phyloP scores from a whole-genome alignment of 2,329 filamentous ascomycete genomes.

The Aotearoamyces nothofagi region DNA sequence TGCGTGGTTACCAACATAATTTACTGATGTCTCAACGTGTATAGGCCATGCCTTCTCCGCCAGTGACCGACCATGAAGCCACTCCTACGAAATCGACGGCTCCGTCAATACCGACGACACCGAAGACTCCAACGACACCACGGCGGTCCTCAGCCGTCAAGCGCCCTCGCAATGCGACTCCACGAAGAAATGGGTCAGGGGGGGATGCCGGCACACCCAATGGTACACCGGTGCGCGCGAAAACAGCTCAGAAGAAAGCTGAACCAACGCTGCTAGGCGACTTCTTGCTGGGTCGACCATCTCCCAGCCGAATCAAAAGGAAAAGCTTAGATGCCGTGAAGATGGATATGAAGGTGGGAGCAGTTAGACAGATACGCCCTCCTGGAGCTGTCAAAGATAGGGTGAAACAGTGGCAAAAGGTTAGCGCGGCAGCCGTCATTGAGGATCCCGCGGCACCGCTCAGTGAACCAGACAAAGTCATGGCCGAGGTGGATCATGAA shows the following conservation, averaged over 20 bases:
- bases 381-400: slow-evolving; percentile 60
- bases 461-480: slow-evolving; percentile 45
- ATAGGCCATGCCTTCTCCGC: slow-evolving; percentile 4
- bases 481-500: slow-evolving; percentile 39
- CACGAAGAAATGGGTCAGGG: slow-evolving; percentile 7
- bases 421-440: slow-evolving; percentile 50
- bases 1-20: too few species aligned
- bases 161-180: slow-evolving; percentile 10
- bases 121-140: slow-evolving; percentile 5
- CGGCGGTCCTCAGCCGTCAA: slow-evolving; percentile 7
- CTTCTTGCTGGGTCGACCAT: slow-evolving; percentile 40
- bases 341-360: slow-evolving; percentile 32
- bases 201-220: slow-evolving; percentile 11
- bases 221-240: slow-evolving; percentile 13
- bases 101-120: slow-evolving; percentile 2
- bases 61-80: slow-evolving; percentile 2
- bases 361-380: slow-evolving; percentile 42
- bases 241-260: slow-evolving; percentile 9
- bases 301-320: slow-evolving; percentile 38
- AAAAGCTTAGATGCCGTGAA: slow-evolving; percentile 44
- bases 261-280: slow-evolving; percentile 37
- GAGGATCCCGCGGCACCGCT: slow-evolving; percentile 31
- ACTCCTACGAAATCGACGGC: too few species aligned
- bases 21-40: neutral
- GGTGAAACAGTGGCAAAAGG: slow-evolving; percentile 73